phyloP scores from a whole-genome alignment of 176 grass and related monocot species.

The Lolium multiflorum region DNA sequence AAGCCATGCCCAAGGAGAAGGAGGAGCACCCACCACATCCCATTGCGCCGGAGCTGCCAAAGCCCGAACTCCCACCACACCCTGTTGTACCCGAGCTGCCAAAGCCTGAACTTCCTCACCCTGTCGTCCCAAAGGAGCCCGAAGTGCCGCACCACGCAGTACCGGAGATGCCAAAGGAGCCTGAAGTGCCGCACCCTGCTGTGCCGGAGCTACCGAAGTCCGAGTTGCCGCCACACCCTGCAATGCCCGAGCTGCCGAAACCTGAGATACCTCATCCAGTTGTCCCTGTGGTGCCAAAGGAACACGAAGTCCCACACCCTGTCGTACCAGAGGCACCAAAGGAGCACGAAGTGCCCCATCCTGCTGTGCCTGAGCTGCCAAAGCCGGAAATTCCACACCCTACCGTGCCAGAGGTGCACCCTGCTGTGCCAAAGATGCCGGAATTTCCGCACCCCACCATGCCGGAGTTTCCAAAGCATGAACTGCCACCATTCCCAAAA shows the following conservation, averaged over 20 bases:
- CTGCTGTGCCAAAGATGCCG: not conserved
- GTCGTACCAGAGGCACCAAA: not conserved
- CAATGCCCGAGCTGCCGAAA: not conserved
- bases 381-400: not conserved
- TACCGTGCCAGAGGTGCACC: not conserved
- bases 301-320: not conserved
- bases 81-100: not conserved
- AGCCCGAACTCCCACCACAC: not conserved
- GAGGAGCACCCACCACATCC: not conserved
- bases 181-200: not conserved
- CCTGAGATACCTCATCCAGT: not conserved
- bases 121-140: not conserved
- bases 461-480: constrained; percentile 3
- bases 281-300: not conserved
- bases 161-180: not conserved
- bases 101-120: not conserved
- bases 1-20: not conserved
- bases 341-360: not conserved
- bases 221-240: not conserved
- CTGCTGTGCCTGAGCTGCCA: not conserved
- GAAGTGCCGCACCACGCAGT: not conserved
- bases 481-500: constrained; percentile 4
- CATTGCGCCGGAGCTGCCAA: not conserved
- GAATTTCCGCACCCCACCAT: not conserved
- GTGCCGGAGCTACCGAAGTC: not conserved